Base-by-base conservation (phyloP, 129 eudicot species). In the Tagetes erecta region DNA sequence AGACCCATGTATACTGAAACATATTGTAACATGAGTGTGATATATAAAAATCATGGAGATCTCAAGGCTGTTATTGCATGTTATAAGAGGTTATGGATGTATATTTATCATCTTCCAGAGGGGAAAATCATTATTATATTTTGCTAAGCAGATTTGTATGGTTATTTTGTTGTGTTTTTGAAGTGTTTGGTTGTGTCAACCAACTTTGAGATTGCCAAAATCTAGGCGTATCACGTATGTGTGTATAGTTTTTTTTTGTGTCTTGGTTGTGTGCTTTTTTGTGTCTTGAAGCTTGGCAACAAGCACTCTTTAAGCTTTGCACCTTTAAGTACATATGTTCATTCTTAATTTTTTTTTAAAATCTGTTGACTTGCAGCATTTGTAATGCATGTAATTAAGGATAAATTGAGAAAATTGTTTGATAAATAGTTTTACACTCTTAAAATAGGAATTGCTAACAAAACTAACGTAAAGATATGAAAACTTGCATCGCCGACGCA, bases 1-100 rank as follows among this genome's bases (percentile, higher is more conserved):
- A 83, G 97, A 70, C 99, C 99, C 13, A 90, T 94, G 99, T 94
- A 94, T 80, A 97, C 99, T 47, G 99, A 94, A 88, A 96, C 99
- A 84, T 94, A 86, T 80, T 94, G 99, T 87, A 94, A 94, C 74
- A 94, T 94, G 99, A 97, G 97, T 71, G 99, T 94, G 44, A 94
- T 94, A 73, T 94, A 76, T 78, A 94, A 94, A 74, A 94, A 91
- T 62, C 87, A 94, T 51, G 96, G 97, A 76, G 99, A 94, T 75
- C 73, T 94, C 79, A 96, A 94, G 82, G 85, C 88, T 5, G 97
- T 97, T 71, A 94, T 94, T 70, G 91, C 99, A 77, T 91, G 99
- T 83, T 94, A 94, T 79, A 96, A 94, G 76, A 91, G 99, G 99
- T 93, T 67, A 49, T 60, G 65, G 47, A 55, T 45, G 74, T 46